Evolutionary conservation across 768 basidiomycete genomes (phyloP).

Genomic region (Russula brevipes): DNA sequence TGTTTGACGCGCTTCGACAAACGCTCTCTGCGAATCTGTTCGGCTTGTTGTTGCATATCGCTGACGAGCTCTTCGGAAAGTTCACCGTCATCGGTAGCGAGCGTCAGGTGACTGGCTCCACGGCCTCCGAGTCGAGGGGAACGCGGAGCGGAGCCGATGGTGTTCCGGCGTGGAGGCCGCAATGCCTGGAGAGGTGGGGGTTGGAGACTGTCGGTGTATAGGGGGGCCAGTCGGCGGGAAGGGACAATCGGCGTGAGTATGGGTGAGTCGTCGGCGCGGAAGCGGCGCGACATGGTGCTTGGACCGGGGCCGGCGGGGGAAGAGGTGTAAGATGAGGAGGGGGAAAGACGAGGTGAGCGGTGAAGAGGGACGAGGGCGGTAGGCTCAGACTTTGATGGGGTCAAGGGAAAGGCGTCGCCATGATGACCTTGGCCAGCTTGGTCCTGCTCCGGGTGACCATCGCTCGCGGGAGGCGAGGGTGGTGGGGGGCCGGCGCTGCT

Average conservation of each 20-base stretch:
- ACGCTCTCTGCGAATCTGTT: slow-evolving; percentile 77
- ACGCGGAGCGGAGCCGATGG: slow-evolving; percentile 49
- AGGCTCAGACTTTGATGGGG: slow-evolving; percentile 16
- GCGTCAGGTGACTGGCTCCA: slow-evolving; percentile 33
- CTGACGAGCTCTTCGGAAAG: slow-evolving; percentile 56
- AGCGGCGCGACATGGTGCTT: slow-evolving; percentile 15
- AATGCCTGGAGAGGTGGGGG: slow-evolving; percentile 37
- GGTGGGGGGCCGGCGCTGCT: slow-evolving; percentile 49
- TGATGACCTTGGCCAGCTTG: neutral
- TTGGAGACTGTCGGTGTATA: slow-evolving; percentile 45
- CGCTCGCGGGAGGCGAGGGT: slow-evolving; percentile 48
- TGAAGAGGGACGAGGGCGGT: neutral
- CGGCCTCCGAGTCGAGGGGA: slow-evolving; percentile 17
- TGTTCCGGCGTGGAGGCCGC: slow-evolving; percentile 59
- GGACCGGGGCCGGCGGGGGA: slow-evolving; percentile 22
- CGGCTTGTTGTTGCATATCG: slow-evolving; percentile 86
- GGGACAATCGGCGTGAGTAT: slow-evolving; percentile 27
- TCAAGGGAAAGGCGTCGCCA: neutral
- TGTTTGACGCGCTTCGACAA: slow-evolving; percentile 64
- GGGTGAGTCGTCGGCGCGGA: slow-evolving; percentile 27
- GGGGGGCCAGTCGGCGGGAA: slow-evolving; percentile 27
- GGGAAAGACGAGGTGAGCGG: slow-evolving; percentile 12
- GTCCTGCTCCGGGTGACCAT: slow-evolving; percentile 26
- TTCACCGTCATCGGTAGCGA: slow-evolving; percentile 36
- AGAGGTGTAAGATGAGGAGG: slow-evolving; percentile 19